Percentiles rank a stretch among this genome's conserved stretches.
These are phyloP conservation scores for Rosa multiflora DNA, from an alignment of 306 rosid species.

Conservation along the genomic window DNA sequence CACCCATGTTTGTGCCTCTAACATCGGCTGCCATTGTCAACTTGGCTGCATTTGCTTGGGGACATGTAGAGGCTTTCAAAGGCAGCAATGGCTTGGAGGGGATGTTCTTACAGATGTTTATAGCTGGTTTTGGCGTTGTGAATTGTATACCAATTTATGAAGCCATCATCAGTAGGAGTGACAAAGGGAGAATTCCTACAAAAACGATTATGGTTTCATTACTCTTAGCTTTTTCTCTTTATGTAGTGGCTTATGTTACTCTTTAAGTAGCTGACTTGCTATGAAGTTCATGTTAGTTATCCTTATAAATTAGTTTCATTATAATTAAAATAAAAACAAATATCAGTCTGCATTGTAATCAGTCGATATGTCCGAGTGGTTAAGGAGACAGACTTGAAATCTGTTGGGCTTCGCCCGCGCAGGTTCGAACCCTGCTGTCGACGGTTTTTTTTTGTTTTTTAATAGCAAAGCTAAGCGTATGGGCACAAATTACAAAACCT, in stretches of 20 bases:
- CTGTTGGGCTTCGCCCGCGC: conserved; percentile 37
- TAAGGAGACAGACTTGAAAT: conserved; percentile 34
- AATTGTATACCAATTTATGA: conserved; percentile 36
- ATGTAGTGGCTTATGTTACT: background rate
- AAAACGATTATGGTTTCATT: conserved; percentile 10
- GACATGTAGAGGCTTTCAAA: background rate
- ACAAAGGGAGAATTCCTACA: conserved; percentile 22
- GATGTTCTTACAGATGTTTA: conserved; percentile 23
- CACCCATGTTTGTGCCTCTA: conserved; percentile 40
- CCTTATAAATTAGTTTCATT: background rate
- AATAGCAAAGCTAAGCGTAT: too few relatives aligned
- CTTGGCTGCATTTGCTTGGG: conserved; percentile 23
- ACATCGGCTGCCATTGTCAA: conserved; percentile 35
- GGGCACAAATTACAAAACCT: too few relatives aligned
- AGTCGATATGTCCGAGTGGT: conserved; percentile 27
- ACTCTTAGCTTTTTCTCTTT: background rate
- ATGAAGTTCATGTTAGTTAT: background rate
- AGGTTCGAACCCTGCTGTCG: conserved; percentile 31
- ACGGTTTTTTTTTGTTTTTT: background rate
- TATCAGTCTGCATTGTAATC: too few relatives aligned
- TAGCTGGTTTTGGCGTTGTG: conserved; percentile 29
- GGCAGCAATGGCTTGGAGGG: conserved; percentile 12
- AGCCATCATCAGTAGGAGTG: conserved; percentile 31
- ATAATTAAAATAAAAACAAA: too few relatives aligned
- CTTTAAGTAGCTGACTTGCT: background rate